Evolutionary conservation across 2,329 filamentous ascomycete genomes (phyloP).

Genomic region (Diaporthe citri): DNA sequence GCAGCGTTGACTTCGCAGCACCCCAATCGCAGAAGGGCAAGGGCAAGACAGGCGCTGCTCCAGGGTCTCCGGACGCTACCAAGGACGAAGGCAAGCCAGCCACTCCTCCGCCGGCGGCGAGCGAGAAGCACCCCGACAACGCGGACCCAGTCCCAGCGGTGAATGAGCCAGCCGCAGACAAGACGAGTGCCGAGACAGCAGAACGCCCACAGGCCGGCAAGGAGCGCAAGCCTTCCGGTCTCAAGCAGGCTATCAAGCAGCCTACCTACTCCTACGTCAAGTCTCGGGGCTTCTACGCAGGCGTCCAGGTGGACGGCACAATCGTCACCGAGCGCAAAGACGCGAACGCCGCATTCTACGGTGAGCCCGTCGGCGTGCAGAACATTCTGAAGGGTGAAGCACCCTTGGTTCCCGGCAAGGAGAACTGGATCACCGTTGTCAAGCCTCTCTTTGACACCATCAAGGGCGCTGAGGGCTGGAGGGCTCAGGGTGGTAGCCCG

Average conservation of each 20-base stretch:
- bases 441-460: constrained; percentile 52
- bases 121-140: constrained; percentile 42
- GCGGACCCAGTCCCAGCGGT: constrained; percentile 45
- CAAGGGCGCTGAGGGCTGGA: constrained; percentile 51
- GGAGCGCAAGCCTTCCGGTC: constrained; percentile 44
- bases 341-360: constrained; percentile 90
- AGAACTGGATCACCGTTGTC: constrained; percentile 51
- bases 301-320: constrained; percentile 88
- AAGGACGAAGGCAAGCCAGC: constrained; percentile 36
- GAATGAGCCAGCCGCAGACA: constrained; percentile 62
- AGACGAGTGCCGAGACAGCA: constrained; percentile 57
- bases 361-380: constrained; percentile 63
- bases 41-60: constrained; percentile 36
- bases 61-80: constrained; percentile 29
- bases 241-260: constrained; percentile 49
- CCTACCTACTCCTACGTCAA: constrained; percentile 82
- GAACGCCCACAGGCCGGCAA: constrained; percentile 37
- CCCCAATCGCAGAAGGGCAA: constrained; percentile 42
- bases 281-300: constrained; percentile 88
- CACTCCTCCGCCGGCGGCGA: background rate
- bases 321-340: constrained; percentile 88
- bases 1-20: constrained; percentile 72
- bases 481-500: constrained; percentile 31
- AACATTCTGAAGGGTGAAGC: constrained; percentile 63
- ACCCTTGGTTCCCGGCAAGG: constrained; percentile 41